Conservation (phyloP, 768 basidiomycete species). For the Mycena maculata region DNA sequence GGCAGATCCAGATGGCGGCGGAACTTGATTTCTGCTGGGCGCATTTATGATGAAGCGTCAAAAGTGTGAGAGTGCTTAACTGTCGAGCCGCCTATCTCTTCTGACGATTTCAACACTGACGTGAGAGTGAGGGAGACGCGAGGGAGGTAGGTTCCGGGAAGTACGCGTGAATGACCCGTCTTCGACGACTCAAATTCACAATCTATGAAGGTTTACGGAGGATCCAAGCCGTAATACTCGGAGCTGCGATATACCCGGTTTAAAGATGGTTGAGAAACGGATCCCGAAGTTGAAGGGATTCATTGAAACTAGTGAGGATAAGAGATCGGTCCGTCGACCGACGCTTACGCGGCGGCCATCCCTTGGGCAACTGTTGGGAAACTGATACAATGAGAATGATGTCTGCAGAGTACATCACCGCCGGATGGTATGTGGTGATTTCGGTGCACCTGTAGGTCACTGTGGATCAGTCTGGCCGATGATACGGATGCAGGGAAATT, state of each 20-base stretch:
- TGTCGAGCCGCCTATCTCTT: slow-evolving; percentile 31
- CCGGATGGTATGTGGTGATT: slow-evolving; percentile 9
- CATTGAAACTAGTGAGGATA: background rate
- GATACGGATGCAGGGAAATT: slow-evolving; percentile 18
- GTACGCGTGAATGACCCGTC: slow-evolving; percentile 1
- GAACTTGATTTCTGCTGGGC: background rate
- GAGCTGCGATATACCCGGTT: background rate
- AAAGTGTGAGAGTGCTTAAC: slow-evolving; percentile 9
- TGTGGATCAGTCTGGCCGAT: slow-evolving; percentile 26
- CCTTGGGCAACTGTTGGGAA: slow-evolving; percentile 20
- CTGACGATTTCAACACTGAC: slow-evolving; percentile 27
- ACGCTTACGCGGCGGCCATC: background rate
- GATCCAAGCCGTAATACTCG: slow-evolving; percentile 3
- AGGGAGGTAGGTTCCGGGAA: slow-evolving; percentile 19
- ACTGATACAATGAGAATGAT: slow-evolving; percentile 7
- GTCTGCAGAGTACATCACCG: slow-evolving; percentile 12
- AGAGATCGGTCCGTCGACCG: slow-evolving; percentile 15
- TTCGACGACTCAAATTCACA: background rate
- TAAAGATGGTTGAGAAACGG: background rate
- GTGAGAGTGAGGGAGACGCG: slow-evolving; percentile 23
- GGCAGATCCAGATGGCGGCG: slow-evolving; percentile 20
- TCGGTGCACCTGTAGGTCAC: slow-evolving; percentile 20
- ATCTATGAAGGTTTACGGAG: background rate
- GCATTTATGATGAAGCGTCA: slow-evolving; percentile 28
- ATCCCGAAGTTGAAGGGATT: background rate